phyloP scores from a whole-genome alignment of 169 alveolate species.

The Cryptosporidium parvum region DNA sequence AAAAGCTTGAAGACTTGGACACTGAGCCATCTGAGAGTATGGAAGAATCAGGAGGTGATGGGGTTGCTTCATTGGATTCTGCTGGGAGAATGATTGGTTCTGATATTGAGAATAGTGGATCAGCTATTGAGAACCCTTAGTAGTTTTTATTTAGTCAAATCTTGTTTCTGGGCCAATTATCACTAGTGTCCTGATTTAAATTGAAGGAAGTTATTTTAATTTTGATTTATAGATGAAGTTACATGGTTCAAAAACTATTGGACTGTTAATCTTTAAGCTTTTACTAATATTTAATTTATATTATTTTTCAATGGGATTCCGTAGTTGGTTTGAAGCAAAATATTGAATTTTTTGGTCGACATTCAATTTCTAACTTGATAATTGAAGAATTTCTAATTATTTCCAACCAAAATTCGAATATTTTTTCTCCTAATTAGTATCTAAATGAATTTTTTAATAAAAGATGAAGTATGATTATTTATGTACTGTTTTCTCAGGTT shows the following conservation, averaged over 20 bases:
- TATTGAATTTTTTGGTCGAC: background rate
- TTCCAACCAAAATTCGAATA: background rate
- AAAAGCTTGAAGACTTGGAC: background rate
- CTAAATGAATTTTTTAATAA: background rate
- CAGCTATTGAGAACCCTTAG: background rate
- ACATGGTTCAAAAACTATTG: background rate
- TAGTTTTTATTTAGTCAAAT: background rate
- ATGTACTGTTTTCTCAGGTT: background rate
- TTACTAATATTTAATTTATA: background rate
- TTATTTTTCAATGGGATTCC: conserved; percentile 2
- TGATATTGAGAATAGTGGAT: conserved; percentile 70
- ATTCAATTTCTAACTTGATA: background rate
- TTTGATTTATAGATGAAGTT: background rate
- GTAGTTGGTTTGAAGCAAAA: background rate
- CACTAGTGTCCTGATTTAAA: background rate
- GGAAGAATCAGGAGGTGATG: conserved; percentile 7
- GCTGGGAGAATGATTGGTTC: conserved; percentile 58
- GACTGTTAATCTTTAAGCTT: background rate
- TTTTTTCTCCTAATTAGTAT: background rate
- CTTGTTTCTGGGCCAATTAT: background rate
- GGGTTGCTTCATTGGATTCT: conserved; percentile 17
- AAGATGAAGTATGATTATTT: background rate
- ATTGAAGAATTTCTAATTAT: background rate
- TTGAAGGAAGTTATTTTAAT: background rate
- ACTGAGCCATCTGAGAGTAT: background rate